Conservation (phyloP, 108 stramenopile genomes). For the Skeletonema menzelii region DNA sequence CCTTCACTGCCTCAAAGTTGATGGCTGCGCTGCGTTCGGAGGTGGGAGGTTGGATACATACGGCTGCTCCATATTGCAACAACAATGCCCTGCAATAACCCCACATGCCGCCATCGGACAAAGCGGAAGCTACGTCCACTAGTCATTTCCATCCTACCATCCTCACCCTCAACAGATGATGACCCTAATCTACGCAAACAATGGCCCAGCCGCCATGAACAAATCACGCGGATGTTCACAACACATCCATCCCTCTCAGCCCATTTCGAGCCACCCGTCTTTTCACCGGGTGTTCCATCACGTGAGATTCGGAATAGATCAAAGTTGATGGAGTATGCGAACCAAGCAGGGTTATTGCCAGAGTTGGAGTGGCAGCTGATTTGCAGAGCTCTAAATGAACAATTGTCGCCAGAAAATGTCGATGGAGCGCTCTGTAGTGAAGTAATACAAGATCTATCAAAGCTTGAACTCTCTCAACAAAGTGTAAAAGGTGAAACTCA, state of each 20-base stretch:
- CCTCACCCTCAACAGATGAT: neutral
- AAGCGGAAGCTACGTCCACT: conserved; percentile 72
- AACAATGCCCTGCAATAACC: conserved; percentile 38
- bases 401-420: neutral
- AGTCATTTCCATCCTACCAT: conserved; percentile 69
- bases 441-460: neutral
- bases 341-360: conserved; percentile 73
- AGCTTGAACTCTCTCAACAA: conserved; percentile 26
- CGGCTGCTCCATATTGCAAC: neutral
- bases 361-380: conserved; percentile 62
- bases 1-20: neutral
- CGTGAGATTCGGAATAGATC: conserved; percentile 64
- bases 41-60: too few relatives aligned
- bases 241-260: conserved; percentile 47
- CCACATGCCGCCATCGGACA: conserved; percentile 33
- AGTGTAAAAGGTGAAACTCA: conserved; percentile 34
- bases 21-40: neutral
- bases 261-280: conserved; percentile 70
- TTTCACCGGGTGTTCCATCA: conserved; percentile 71
- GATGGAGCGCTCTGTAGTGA: neutral
- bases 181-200: conserved; percentile 28
- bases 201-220: conserved; percentile 47
- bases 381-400: conserved; percentile 17
- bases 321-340: conserved; percentile 51
- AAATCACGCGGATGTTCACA: conserved; percentile 66